Evolutionary conservation across 192 early-diverging fungal genomes (phyloP).

Genomic region (Coemansia sp.): DNA sequence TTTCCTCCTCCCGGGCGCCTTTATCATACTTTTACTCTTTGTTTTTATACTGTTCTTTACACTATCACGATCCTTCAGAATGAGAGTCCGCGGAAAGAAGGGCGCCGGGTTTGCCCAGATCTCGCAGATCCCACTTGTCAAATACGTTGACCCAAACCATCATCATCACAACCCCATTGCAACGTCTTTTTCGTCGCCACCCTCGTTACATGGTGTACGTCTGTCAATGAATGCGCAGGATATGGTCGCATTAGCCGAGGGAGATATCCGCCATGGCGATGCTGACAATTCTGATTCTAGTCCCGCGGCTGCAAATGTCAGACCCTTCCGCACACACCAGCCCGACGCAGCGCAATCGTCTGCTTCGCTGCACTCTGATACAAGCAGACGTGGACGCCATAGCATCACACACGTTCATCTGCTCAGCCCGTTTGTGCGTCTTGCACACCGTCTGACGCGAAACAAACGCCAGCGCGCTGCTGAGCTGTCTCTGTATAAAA

Average conservation of each 20-base stretch:
- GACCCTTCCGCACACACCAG: conserved; percentile 7
- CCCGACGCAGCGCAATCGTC: conserved; percentile 23
- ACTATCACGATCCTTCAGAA: conserved; percentile 62
- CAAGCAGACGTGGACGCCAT: conserved; percentile 15
- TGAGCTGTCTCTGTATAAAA: conserved; percentile 43
- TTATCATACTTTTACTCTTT: conserved; percentile 61
- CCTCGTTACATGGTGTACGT: conserved; percentile 28
- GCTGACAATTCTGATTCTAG: not conserved
- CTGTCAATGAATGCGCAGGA: not conserved
- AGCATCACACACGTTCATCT: conserved; percentile 35
- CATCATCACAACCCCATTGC: not conserved
- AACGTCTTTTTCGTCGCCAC: conserved; percentile 30
- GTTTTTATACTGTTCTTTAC: conserved; percentile 47
- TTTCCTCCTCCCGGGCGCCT: conserved; percentile 60
- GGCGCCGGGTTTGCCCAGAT: conserved; percentile 72
- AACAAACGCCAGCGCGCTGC: conserved; percentile 46
- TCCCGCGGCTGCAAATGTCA: not conserved
- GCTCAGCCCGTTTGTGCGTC: conserved; percentile 45
- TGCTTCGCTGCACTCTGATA: conserved; percentile 32
- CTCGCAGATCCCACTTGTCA: conserved; percentile 64
- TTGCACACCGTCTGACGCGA: conserved; percentile 41
- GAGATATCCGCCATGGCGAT: not conserved
- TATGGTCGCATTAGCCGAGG: not conserved
- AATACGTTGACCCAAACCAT: conserved; percentile 48
- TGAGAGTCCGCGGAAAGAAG: conserved; percentile 59